phyloP scores from a whole-genome alignment of 2,329 filamentous ascomycete genomes.

The Lachnellula occidentalis region DNA sequence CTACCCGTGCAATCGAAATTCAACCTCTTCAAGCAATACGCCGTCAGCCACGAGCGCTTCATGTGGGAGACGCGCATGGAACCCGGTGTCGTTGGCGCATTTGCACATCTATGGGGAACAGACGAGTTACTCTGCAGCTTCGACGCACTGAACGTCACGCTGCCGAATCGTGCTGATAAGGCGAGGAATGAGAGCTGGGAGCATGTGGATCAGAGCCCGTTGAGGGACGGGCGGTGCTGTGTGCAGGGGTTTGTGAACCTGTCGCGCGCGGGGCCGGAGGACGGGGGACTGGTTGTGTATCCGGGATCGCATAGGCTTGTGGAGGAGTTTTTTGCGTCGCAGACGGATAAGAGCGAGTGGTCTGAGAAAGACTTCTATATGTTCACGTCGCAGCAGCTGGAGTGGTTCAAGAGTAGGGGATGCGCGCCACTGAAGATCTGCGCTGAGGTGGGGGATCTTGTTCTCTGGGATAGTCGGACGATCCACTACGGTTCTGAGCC shows the following conservation, averaged over 20 bases:
- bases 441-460: conserved; percentile 34
- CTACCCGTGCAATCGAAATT: conserved; percentile 42
- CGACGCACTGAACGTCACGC: conserved; percentile 35
- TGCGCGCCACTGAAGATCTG: conserved; percentile 31
- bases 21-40: conserved; percentile 44
- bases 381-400: conserved; percentile 29
- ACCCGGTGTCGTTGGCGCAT: conserved; percentile 34
- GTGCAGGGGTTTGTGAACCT: conserved; percentile 32
- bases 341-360: conserved; percentile 14
- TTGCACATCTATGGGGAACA: conserved; percentile 33
- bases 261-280: conserved; percentile 31
- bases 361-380: conserved; percentile 27
- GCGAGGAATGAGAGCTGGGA: conserved; percentile 32
- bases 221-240: conserved; percentile 26
- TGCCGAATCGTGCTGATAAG: conserved; percentile 29
- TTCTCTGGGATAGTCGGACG: conserved; percentile 36
- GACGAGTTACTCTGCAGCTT: conserved; percentile 34
- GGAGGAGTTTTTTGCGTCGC: conserved; percentile 32
- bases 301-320: conserved; percentile 29
- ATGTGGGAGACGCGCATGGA: conserved; percentile 37
- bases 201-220: conserved; percentile 32
- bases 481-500: conserved; percentile 35
- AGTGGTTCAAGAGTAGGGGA: conserved; percentile 32
- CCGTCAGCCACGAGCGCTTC: conserved; percentile 37
- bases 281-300: conserved; percentile 35